phyloP scores from a whole-genome alignment of 2,329 filamentous ascomycete genomes.

The Dactylellina cionopaga region DNA sequence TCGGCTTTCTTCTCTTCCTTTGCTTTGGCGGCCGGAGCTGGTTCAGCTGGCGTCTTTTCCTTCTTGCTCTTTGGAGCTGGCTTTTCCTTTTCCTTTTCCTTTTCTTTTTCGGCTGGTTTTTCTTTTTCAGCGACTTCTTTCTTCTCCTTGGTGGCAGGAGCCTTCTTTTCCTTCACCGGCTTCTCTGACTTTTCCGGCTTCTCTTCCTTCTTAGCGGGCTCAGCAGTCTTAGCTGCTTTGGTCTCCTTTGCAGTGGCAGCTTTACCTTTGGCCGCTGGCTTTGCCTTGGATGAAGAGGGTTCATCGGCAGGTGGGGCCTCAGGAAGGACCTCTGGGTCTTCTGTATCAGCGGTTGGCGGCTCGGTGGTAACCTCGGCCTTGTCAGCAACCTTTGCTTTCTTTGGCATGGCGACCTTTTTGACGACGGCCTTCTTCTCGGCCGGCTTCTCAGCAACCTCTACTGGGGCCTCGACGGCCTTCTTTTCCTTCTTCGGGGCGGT shows the following conservation, averaged over 20 bases:
- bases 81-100: conserved; percentile 60
- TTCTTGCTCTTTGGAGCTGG: conserved; percentile 56
- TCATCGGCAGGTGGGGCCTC: conserved; percentile 38
- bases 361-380: conserved; percentile 50
- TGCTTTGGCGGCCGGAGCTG: conserved; percentile 56
- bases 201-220: conserved; percentile 53
- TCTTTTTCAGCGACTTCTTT: conserved; percentile 21
- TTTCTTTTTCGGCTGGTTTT: conserved; percentile 2
- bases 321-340: conserved; percentile 44
- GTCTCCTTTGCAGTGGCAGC: conserved; percentile 48
- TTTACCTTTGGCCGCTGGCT: conserved; percentile 28
- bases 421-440: conserved; percentile 33
- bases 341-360: conserved; percentile 23
- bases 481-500: conserved; percentile 56
- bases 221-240: conserved; percentile 40
- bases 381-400: conserved; percentile 43
- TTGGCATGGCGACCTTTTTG: conserved; percentile 40
- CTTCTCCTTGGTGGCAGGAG: conserved; percentile 37
- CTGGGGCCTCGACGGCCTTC: conserved; percentile 45
- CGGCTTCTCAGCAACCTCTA: conserved; percentile 48
- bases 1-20: conserved; percentile 60
- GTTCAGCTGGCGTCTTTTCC: conserved; percentile 54
- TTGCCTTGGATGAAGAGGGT: conserved; percentile 39
- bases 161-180: conserved; percentile 58
- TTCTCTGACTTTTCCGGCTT: conserved; percentile 60